Base-by-base conservation (phyloP, 495 filamentous ascomycete species). In the Amphirosellinia nigrospora region DNA sequence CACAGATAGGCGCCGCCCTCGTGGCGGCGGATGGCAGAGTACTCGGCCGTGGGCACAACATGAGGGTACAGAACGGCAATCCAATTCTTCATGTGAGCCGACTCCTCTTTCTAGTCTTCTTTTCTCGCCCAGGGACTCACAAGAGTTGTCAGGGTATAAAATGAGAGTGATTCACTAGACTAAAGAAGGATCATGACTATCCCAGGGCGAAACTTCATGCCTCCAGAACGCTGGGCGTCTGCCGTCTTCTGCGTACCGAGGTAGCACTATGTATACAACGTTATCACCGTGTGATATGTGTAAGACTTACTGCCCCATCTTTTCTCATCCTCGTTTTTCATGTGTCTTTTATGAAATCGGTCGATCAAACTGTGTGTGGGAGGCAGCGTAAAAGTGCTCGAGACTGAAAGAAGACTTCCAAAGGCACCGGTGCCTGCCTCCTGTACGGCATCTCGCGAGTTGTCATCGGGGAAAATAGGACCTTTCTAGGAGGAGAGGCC, bases 281-380 rank as follows among this genome's bases (percentile, higher is more conserved):
- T 82, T 96, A 5, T 94, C 93, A 16, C 93, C 92, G 0, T 97
- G 93, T 77, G 90, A 94, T 77, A 96, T 96, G 93, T 95, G 92
- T 84, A 91, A 72, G 77, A 70, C 43, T 16, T 30, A 52, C n/a
- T 15, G 19, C 28, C 28, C n/a, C 13, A 5, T 16, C 5, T 10
- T 34, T 4, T 41, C 36, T 21, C 26, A 32, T 36, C 16, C 32
- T 21, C 13, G 55, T 15, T 63, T 63, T 41, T 64, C 30, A 64
- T 43, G 16, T 64, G 23, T 32, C 6, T 55, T 0, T 21, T 30
- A 13, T 41, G 15, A 23, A 0, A 1, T 0, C 4, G 11, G 2
- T 21, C 19, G 4, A 16, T 0, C 16, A 4, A 38, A n/a, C n/a
- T n/a, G n/a, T 39, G 26, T 11, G 21, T 28, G 9, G 34, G 26